A percentile compares a stretch with the other conserved stretches of the same genome.
Evolutionary conservation across 805 yeast genomes (phyloP).

Genomic region (Cyberlindnera lachancei): DNA sequence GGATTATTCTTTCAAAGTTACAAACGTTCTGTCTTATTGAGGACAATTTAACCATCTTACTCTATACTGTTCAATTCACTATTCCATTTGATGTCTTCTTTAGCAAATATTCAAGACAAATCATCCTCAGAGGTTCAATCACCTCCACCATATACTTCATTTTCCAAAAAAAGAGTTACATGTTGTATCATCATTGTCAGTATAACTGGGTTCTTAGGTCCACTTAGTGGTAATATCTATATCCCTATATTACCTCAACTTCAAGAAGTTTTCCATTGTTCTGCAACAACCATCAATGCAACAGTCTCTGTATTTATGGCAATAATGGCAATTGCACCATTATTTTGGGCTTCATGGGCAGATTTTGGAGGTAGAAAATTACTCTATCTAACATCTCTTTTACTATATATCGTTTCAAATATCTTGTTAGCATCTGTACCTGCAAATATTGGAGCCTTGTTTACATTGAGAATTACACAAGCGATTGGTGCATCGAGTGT

Average conservation of each 20-base stretch:
- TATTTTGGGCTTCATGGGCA: conserved; percentile 49
- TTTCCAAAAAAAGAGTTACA: conserved; percentile 28
- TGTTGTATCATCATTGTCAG: conserved; percentile 33
- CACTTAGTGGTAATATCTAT: conserved; percentile 49
- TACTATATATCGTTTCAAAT: conserved; percentile 52
- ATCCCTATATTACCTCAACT: conserved; percentile 45
- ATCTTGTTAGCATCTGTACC: conserved; percentile 56
- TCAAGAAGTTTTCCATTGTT: conserved; percentile 32
- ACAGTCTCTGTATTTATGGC: conserved; percentile 54
- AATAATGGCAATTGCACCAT: conserved; percentile 46
- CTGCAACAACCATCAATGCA: conserved; percentile 40
- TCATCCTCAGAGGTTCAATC: too few relatives aligned
- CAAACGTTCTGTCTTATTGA: too few relatives aligned
- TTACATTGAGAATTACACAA: conserved; percentile 60
- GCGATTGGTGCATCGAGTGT: conserved; percentile 85
- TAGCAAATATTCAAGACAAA: too few relatives aligned
- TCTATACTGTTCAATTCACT: too few relatives aligned
- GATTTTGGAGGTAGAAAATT: conserved; percentile 62
- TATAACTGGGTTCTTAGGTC: conserved; percentile 46
- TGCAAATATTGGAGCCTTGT: conserved; percentile 60
- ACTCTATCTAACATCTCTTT: conserved; percentile 48
- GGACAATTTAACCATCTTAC: too few relatives aligned
- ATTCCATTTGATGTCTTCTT: too few relatives aligned
- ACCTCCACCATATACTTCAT: conserved; percentile 26
- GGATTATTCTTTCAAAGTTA: too few relatives aligned